Conservation (phyloP, 1,284 basidiomycete species). For the Ustilago nuda region DNA sequence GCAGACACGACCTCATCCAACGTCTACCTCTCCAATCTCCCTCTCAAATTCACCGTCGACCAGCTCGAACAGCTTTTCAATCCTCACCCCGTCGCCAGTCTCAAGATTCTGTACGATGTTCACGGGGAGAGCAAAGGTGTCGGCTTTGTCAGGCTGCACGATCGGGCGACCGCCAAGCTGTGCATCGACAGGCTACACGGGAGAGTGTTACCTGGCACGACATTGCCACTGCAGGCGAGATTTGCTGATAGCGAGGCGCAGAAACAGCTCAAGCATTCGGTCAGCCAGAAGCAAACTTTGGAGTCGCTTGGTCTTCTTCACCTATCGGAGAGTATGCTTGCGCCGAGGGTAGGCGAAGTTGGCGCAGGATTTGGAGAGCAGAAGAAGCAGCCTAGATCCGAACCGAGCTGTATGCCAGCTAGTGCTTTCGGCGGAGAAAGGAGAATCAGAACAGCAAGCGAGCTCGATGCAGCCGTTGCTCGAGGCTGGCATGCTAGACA, state of each 20-base stretch:
- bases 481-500: background rate
- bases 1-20: slow-evolving; percentile 55
- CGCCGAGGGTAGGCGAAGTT: background rate
- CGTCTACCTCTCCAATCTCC: slow-evolving; percentile 62
- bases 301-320: slow-evolving; percentile 31
- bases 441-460: slow-evolving; percentile 20
- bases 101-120: slow-evolving; percentile 58
- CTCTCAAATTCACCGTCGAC: slow-evolving; percentile 38
- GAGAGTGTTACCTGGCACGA: slow-evolving; percentile 45
- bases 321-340: background rate
- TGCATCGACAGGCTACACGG: slow-evolving; percentile 60
- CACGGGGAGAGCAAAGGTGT: slow-evolving; percentile 59
- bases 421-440: background rate
- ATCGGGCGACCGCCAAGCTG: slow-evolving; percentile 51
- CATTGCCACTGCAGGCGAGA: slow-evolving; percentile 54
- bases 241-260: slow-evolving; percentile 66
- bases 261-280: slow-evolving; percentile 55
- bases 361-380: background rate
- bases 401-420: background rate
- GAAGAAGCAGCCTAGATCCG: background rate
- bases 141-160: slow-evolving; percentile 56
- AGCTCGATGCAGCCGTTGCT: slow-evolving; percentile 14
- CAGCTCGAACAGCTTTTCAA: slow-evolving; percentile 63
- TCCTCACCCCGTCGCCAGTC: slow-evolving; percentile 55
- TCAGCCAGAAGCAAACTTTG: slow-evolving; percentile 44